phyloP scores from a whole-genome alignment of 495 filamentous ascomycete genomes.

The Penicillium roqueforti region DNA sequence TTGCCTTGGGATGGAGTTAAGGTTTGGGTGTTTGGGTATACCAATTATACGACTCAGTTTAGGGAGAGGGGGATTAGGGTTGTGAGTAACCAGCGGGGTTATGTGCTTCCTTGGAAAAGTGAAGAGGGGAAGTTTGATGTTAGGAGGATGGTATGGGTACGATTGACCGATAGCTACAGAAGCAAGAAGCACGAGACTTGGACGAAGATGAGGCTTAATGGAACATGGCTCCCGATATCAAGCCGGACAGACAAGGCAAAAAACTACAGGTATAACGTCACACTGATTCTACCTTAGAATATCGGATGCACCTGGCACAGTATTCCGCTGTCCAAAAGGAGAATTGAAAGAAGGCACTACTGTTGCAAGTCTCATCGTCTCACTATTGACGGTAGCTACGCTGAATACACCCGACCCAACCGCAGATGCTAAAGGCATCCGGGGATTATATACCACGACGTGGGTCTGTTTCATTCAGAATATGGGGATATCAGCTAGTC shows the following conservation, averaged over 20 bases:
- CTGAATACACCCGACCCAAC: constrained; percentile 34
- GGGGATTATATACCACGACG: constrained; percentile 41
- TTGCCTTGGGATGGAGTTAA: constrained; percentile 23
- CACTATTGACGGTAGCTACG: constrained; percentile 40
- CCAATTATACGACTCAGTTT: constrained; percentile 46
- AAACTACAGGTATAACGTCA: too few relatives aligned
- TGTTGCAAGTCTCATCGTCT: constrained; percentile 40
- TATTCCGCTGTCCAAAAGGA: constrained; percentile 28
- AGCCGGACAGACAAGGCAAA: too few relatives aligned
- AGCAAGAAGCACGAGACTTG: too few relatives aligned
- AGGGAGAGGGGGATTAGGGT: constrained; percentile 34
- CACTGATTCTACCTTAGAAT: too few relatives aligned
- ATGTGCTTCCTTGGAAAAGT: constrained; percentile 32
- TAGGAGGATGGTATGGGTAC: constrained; percentile 16
- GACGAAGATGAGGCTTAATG: too few relatives aligned
- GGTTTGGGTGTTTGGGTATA: constrained; percentile 53
- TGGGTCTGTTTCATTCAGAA: constrained; percentile 41
- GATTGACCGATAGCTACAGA: too few relatives aligned
- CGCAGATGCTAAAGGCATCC: too few relatives aligned
- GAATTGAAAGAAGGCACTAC: constrained; percentile 32
- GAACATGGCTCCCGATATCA: too few relatives aligned
- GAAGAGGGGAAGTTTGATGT: constrained; percentile 17
- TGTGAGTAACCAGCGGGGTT: constrained; percentile 53
- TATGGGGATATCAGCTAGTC: constrained; percentile 29
- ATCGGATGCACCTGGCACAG: too few relatives aligned